phyloP scores from a whole-genome alignment of 495 filamentous ascomycete species.

The Penicillium tannophilum region DNA sequence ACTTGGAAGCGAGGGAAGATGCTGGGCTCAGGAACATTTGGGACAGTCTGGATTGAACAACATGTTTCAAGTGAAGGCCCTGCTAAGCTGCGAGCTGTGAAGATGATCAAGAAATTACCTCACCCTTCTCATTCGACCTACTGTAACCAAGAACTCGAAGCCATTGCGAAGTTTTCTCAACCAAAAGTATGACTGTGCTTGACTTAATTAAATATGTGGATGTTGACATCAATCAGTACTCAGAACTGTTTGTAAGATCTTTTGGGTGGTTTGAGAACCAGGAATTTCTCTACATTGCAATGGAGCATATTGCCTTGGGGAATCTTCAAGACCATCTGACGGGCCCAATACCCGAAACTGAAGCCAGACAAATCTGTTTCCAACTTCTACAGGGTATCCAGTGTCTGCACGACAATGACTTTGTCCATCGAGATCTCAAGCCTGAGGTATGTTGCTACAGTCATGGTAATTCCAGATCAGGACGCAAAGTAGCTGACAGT shows the following conservation, averaged over 20 bases:
- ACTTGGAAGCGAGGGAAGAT: conserved; percentile 1
- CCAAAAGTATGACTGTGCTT: conserved; percentile 13
- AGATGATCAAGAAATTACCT: conserved; percentile 7
- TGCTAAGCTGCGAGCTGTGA: conserved; percentile 9
- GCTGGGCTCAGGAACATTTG: conserved; percentile 10
- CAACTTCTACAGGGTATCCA: conserved; percentile 46
- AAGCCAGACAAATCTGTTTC: conserved; percentile 37
- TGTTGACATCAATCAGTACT: conserved; percentile 15
- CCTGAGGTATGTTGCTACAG: conserved; percentile 36
- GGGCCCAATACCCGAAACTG: conserved; percentile 35
- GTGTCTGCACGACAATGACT: conserved; percentile 47
- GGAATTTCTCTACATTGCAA: conserved; percentile 33
- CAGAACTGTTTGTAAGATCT: conserved; percentile 29
- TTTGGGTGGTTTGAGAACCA: conserved; percentile 38
- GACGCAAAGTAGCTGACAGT: too few relatives aligned
- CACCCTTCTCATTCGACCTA: neutral
- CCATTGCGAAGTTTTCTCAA: conserved; percentile 23
- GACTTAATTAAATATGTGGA: neutral
- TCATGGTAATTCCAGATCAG: too few relatives aligned
- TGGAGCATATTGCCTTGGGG: conserved; percentile 36
- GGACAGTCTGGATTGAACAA: conserved; percentile 7
- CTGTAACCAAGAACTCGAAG: conserved; percentile 21
- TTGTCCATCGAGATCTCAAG: conserved; percentile 53
- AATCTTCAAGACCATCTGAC: conserved; percentile 17
- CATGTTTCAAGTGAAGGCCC: conserved; percentile 5